Percentiles rank a stretch among this genome's conserved stretches.
These are phyloP conservation scores for Aspergillus thermomutatus DNA, from an alignment of 2,329 filamentous ascomycete genomes.

Conservation along the genomic window DNA sequence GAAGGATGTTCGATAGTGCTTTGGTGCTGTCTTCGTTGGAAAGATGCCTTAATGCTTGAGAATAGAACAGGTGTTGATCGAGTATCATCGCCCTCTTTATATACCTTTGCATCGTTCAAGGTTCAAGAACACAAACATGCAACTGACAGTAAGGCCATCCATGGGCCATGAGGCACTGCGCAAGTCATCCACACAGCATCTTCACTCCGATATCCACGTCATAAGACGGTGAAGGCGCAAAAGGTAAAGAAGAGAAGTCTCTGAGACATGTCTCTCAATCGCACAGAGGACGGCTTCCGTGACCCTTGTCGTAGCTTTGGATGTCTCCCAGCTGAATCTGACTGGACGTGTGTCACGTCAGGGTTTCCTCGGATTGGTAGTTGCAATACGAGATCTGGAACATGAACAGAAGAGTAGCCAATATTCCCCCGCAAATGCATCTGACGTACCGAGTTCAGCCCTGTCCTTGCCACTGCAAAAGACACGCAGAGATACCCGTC, in stretches of 20 bases:
- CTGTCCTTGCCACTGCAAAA: neutral
- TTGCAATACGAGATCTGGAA: slow-evolving; percentile 27
- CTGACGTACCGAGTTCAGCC: neutral
- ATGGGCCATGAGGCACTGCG: neutral
- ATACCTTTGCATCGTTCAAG: neutral
- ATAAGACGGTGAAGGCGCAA: neutral
- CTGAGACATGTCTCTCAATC: neutral
- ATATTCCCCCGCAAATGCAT: slow-evolving; percentile 1
- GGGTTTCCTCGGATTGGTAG: slow-evolving; percentile 6
- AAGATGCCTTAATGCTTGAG: neutral
- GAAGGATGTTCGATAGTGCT: neutral
- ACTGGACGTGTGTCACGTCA: neutral
- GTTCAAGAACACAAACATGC: neutral
- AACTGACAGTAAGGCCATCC: neutral
- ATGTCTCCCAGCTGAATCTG: neutral
- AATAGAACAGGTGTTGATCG: neutral
- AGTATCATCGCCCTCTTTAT: neutral
- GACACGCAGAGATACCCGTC: neutral
- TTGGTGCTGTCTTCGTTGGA: neutral
- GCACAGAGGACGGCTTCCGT: neutral
- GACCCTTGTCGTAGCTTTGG: neutral
- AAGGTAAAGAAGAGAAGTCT: neutral
- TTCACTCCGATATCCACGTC: neutral
- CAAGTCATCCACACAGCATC: neutral
- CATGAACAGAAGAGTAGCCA: slow-evolving; percentile 7